phyloP scores from a whole-genome alignment of 1,284 basidiomycete genomes.

The Irpex lacteus region DNA sequence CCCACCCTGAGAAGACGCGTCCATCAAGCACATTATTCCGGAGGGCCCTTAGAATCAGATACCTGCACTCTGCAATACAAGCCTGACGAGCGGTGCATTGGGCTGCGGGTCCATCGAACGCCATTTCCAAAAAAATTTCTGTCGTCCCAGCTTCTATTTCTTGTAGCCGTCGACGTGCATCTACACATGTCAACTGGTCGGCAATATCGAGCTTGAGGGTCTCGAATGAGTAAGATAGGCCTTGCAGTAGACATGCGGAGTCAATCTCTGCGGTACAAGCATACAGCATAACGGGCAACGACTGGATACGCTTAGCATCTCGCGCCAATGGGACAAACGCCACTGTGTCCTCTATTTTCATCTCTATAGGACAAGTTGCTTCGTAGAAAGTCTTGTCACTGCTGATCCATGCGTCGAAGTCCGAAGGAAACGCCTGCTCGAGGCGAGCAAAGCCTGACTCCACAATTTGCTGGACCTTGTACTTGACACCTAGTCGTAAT shows the following conservation, averaged over 20 bases:
- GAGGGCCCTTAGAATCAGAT: not conserved
- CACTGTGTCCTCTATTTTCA: not conserved
- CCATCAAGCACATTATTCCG: not conserved
- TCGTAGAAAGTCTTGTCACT: not conserved
- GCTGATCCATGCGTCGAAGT: not conserved
- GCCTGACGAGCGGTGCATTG: not conserved
- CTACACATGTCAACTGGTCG: not conserved
- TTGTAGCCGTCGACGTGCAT: not conserved
- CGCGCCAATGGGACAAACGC: slow-evolving; percentile 12
- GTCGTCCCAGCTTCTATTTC: not conserved
- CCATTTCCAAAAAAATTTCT: not conserved
- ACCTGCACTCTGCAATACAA: not conserved
- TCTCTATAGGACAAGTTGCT: not conserved
- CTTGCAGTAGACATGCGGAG: not conserved
- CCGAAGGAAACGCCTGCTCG: not conserved
- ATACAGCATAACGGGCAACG: not conserved
- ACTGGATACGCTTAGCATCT: not conserved
- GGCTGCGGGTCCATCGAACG: not conserved
- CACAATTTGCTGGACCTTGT: not conserved
- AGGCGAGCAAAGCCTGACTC: not conserved
- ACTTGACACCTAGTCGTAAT: not conserved
- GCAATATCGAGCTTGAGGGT: not conserved
- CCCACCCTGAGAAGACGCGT: not conserved
- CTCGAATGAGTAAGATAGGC: not conserved
- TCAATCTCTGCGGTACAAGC: not conserved